These are phyloP conservation scores for Evernia prunastri DNA, from an alignment of 495 filamentous ascomycete genomes.

Conservation along the genomic window DNA sequence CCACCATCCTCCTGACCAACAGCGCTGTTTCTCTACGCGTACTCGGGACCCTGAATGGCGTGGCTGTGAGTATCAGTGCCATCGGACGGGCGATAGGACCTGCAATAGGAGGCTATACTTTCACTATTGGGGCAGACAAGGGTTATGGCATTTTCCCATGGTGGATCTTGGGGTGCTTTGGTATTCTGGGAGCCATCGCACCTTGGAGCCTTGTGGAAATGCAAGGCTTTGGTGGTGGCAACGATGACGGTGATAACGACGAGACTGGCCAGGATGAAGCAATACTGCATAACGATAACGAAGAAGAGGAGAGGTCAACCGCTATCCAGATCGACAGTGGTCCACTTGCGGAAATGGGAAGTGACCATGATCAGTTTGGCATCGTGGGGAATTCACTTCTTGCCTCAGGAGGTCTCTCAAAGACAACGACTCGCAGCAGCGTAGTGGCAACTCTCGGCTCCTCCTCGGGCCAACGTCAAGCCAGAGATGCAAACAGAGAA, in stretches of 20 bases:
- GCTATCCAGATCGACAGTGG: background rate
- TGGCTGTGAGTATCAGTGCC: slow-evolving; percentile 72
- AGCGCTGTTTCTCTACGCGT: slow-evolving; percentile 65
- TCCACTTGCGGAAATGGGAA: background rate
- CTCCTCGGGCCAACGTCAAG: slow-evolving; percentile 2
- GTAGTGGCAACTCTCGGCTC: background rate
- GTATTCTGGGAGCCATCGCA: slow-evolving; percentile 56
- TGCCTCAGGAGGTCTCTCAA: slow-evolving; percentile 5
- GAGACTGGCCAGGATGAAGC: slow-evolving; percentile 25
- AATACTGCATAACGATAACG: slow-evolving; percentile 5
- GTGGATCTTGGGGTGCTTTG: slow-evolving; percentile 62
- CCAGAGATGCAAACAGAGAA: slow-evolving; percentile 6
- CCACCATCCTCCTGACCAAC: slow-evolving; percentile 86
- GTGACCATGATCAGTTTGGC: slow-evolving; percentile 1
- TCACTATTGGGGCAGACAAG: slow-evolving; percentile 61
- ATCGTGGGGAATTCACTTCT: background rate
- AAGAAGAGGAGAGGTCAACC: slow-evolving; percentile 13
- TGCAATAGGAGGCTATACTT: slow-evolving; percentile 55
- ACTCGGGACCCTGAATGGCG: slow-evolving; percentile 83
- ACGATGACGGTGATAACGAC: slow-evolving; percentile 30
- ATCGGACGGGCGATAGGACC: slow-evolving; percentile 74
- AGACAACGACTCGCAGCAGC: background rate
- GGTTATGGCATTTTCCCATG: slow-evolving; percentile 72
- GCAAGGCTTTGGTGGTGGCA: slow-evolving; percentile 55
- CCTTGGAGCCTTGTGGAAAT: slow-evolving; percentile 67